Evolutionary conservation across 108 stramenopile species (phyloP), one percentile per base, ranked within the genome.

Genomic region (Nitzschia palea): DNA sequence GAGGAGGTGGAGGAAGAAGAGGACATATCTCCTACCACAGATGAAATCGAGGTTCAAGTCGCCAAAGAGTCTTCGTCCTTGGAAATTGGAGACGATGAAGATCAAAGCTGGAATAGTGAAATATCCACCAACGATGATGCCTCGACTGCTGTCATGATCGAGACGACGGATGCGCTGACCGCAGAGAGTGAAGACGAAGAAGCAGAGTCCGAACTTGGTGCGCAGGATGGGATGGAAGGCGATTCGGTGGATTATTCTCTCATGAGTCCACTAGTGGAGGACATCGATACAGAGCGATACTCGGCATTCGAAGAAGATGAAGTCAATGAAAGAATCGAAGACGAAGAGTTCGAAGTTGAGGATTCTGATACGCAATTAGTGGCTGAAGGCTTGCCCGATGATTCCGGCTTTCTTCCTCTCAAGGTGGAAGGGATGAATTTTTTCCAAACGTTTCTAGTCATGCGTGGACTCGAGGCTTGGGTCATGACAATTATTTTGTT

Each of bases 401-500:
- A n/a, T n/a, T n/a, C n/a, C n/a, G n/a, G n/a, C n/a, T n/a, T n/a
- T n/a, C n/a, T n/a, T n/a, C n/a, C 29, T 45, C 45, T 50, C 8
- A 25, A 62, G 15, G 4, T 30, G 44, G 62, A 65, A 23, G 23
- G 26, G 12, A 18, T 59, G 26, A 73, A 73, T 34, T 45, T 65
- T 45, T 23, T 73, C 8, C 44, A 33, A 2, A 33, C 40, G 37
- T 58, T 73, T 43, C 51, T 73, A 6, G 47, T 57, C 26, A 23
- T 30, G 30, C 52, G 53, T 30, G 56, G 64, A 1, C 22, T 65
- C 4, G 71, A 65, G 27, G 14, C 36, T 4, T 31, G 30, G 37
- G 15, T 73, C 1, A 73, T 74, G 56, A 51, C 44, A 28, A 42
- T 48, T 29, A 30, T 74, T 6, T 15, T 67, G 22, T 32, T 66